Conservation (phyloP, 2,329 filamentous ascomycete species). For the Ustilaginoidea virens region DNA sequence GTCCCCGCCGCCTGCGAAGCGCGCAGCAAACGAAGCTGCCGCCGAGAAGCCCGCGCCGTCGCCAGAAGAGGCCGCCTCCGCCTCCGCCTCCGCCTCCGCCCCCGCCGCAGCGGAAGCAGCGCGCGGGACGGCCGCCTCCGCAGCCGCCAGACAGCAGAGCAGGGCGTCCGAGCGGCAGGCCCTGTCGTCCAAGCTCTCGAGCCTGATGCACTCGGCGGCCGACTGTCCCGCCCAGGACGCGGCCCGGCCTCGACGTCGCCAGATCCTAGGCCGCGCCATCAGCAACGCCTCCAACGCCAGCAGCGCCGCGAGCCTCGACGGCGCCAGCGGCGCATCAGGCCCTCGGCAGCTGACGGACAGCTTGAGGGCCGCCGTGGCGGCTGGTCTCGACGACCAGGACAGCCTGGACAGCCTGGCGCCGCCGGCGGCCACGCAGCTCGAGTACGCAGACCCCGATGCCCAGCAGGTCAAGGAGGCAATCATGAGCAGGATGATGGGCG, state of each 20-base stretch:
- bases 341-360: conserved; percentile 3
- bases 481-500: conserved; percentile 27
- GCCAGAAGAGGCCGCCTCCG: no score
- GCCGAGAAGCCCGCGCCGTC: no score
- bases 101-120: no score
- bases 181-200: conserved; percentile 26
- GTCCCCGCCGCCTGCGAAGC: conserved; percentile 19
- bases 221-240: no score
- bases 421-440: conserved; percentile 37
- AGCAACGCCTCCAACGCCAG: conserved; percentile 41
- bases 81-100: neutral
- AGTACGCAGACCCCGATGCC: conserved; percentile 36
- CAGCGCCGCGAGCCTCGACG: conserved; percentile 23
- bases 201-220: conserved; percentile 22
- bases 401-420: no score
- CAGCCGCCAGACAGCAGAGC: conserved; percentile 12
- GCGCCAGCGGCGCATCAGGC: conserved; percentile 10
- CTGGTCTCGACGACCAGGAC: conserved; percentile 6
- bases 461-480: conserved; percentile 25
- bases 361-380: conserved; percentile 5
- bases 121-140: no score
- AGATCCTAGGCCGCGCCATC: conserved; percentile 41
- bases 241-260: conserved; percentile 24
- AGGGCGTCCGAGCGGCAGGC: conserved; percentile 23
- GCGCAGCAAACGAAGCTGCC: conserved; percentile 2